phyloP scores from a whole-genome alignment of 768 basidiomycete species.

The Lactarius tabidus region DNA sequence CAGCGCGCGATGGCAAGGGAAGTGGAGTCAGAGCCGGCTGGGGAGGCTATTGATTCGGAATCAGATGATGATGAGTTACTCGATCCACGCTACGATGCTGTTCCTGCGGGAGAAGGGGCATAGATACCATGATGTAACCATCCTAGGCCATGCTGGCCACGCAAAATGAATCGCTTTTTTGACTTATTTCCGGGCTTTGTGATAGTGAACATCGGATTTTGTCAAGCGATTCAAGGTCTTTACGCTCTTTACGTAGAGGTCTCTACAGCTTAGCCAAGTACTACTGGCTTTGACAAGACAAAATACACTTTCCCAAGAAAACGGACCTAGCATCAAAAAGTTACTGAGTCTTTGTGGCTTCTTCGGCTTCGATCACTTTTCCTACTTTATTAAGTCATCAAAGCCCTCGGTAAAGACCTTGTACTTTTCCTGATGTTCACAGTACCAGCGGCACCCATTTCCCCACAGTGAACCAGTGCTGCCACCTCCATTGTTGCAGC shows the following conservation, averaged over 20 bases:
- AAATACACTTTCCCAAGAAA: not conserved
- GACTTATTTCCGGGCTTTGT: not conserved
- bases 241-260: not conserved
- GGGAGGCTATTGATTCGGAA: too few relatives aligned
- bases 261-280: too few relatives aligned
- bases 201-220: not conserved
- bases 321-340: not conserved
- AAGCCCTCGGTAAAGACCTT: not conserved
- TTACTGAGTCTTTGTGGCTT: not conserved
- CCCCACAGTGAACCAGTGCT: too few relatives aligned
- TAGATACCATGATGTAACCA: not conserved
- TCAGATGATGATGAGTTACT: too few relatives aligned
- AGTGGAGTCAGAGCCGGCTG: too few relatives aligned
- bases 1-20: not conserved
- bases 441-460: too few relatives aligned
- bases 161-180: not conserved
- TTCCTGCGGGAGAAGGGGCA: too few relatives aligned
- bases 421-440: not conserved
- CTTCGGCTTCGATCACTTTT: not conserved
- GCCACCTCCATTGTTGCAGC: too few relatives aligned
- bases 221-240: not conserved
- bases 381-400: not conserved
- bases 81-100: too few relatives aligned
- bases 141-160: not conserved
- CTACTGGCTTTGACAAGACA: not conserved